Percentiles rank a stretch among this genome's conserved stretches.
Evolutionary conservation across 202 grass and related monocot species (phyloP).

Genomic region (Carex sylvatica): DNA sequence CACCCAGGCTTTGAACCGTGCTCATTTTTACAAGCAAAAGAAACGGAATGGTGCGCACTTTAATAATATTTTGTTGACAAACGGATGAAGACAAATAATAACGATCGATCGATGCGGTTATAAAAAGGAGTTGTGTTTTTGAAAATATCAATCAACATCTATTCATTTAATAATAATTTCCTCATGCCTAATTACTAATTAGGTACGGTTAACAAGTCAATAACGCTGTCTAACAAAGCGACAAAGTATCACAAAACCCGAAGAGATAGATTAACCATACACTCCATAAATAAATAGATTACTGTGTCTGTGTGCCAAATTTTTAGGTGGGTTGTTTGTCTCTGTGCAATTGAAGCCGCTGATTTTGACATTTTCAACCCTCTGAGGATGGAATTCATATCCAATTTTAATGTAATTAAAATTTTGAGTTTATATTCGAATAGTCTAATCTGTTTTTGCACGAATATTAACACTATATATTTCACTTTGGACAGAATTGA

Average conservation of each 20-base stretch:
- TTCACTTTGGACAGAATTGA: too few relatives aligned
- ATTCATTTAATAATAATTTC: not conserved
- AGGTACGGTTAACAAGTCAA: not conserved
- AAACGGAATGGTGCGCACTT: too few relatives aligned
- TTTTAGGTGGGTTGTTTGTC: not conserved
- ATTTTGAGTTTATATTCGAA: too few relatives aligned
- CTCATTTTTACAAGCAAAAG: not conserved
- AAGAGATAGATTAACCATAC: not conserved
- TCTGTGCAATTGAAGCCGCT: not conserved
- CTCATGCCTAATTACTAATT: not conserved
- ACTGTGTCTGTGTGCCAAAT: not conserved
- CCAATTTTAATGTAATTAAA: too few relatives aligned
- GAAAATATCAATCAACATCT: not conserved
- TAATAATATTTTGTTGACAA: too few relatives aligned
- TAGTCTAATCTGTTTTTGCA: too few relatives aligned
- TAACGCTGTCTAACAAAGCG: slow-evolving; percentile 15
- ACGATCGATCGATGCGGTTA: too few relatives aligned
- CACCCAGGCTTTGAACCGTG: not conserved
- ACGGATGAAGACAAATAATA: too few relatives aligned
- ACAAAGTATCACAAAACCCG: not conserved
- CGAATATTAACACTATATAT: too few relatives aligned
- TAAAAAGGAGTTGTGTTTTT: not conserved
- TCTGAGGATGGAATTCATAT: too few relatives aligned
- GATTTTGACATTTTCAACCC: slow-evolving; percentile 1
- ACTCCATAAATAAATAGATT: not conserved